A percentile compares a stretch with the other conserved stretches of the same genome.
Evolutionary conservation across 75 land plant species (phyloP).

Genomic region (Cupressus sempervirens): DNA sequence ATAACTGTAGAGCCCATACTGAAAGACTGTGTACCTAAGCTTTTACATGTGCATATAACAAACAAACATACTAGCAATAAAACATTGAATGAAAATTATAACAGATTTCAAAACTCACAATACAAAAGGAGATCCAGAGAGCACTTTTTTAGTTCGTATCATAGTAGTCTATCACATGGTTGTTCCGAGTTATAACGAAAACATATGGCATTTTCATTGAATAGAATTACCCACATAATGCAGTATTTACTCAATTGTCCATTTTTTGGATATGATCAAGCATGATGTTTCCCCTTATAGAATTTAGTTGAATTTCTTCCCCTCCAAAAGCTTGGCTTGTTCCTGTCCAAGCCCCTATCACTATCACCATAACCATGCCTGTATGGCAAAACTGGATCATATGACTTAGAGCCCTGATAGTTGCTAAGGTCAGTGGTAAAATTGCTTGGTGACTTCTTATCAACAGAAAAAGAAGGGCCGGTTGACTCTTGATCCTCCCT

Average conservation of each 20-base stretch:
- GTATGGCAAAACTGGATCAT: not conserved
- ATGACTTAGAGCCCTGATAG: not conserved
- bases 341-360: not conserved
- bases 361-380: not conserved
- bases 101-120: not conserved
- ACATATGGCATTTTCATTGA: not conserved
- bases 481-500: not conserved
- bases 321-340: not conserved
- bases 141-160: not conserved
- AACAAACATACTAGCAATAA: not conserved
- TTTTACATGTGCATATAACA: not conserved
- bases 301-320: not conserved
- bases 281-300: not conserved
- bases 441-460: not conserved
- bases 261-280: not conserved
- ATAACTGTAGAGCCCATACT: not conserved
- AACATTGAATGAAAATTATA: not conserved
- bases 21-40: not conserved
- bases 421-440: not conserved
- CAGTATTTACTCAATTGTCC: not conserved
- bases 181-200: not conserved
- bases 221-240: not conserved
- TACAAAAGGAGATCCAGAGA: not conserved
- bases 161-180: not conserved
- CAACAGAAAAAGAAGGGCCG: not conserved